A percentile compares a stretch with the other conserved stretches of the same genome.
Evolutionary conservation across 2,329 filamentous ascomycete genomes (phyloP).

Genomic region (Rutstroemia sp.): DNA sequence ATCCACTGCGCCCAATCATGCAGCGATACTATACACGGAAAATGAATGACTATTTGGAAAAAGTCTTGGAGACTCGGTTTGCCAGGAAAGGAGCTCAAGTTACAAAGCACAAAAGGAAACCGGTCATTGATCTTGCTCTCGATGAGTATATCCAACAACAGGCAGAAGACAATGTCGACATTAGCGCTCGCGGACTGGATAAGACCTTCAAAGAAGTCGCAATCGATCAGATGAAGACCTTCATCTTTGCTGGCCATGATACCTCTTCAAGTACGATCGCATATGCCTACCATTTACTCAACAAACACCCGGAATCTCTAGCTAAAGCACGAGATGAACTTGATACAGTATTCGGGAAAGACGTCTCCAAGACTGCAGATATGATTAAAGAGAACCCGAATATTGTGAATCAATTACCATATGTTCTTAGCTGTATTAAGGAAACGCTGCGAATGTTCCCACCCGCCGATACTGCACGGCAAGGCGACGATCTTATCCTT

Average conservation of each 20-base stretch:
- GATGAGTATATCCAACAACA: slow-evolving; percentile 17
- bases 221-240: slow-evolving; percentile 15
- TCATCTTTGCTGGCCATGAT: slow-evolving; percentile 22
- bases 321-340: slow-evolving; percentile 17
- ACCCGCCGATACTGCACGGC: slow-evolving; percentile 14
- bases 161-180: slow-evolving; percentile 5
- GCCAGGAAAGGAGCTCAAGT: slow-evolving; percentile 4
- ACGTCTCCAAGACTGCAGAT: slow-evolving; percentile 7
- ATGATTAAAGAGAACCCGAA: slow-evolving; percentile 13
- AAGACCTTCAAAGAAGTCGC: slow-evolving; percentile 15
- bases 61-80: slow-evolving; percentile 19
- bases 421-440: slow-evolving; percentile 20
- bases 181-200: slow-evolving; percentile 11
- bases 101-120: slow-evolving; percentile 8
- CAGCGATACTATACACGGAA: slow-evolving; percentile 17
- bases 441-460: slow-evolving; percentile 20
- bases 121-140: slow-evolving; percentile 19
- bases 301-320: slow-evolving; percentile 16
- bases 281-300: slow-evolving; percentile 18
- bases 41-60: slow-evolving; percentile 20
- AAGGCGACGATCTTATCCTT: slow-evolving; percentile 9
- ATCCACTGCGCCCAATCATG: slow-evolving; percentile 16
- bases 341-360: slow-evolving; percentile 19
- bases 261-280: slow-evolving; percentile 19
- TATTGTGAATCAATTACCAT: slow-evolving; percentile 17